These are phyloP conservation scores for Puccinia novopanici DNA, from an alignment of 1,284 basidiomycete species.

Conservation along the genomic window DNA sequence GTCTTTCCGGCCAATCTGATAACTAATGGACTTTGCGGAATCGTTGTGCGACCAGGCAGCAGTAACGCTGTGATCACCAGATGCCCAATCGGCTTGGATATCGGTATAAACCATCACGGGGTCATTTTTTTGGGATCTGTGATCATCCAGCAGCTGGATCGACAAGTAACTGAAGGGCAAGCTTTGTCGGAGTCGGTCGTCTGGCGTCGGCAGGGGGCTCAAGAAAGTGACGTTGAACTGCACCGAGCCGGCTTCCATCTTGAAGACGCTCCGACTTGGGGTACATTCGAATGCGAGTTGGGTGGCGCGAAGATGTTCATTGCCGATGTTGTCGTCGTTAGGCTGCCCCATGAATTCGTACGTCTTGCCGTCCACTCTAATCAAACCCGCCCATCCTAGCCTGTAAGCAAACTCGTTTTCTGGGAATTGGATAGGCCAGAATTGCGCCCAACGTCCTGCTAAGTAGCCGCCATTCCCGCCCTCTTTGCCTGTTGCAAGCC, in stretches of 20 bases:
- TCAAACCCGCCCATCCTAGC: constrained; percentile 53
- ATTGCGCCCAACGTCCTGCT: constrained; percentile 52
- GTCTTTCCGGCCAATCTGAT: constrained; percentile 54
- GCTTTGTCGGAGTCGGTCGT: constrained; percentile 57
- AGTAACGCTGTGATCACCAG: constrained; percentile 55
- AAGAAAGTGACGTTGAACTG: constrained; percentile 57
- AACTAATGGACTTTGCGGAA: constrained; percentile 53
- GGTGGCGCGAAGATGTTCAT: constrained; percentile 53
- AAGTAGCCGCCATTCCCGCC: constrained; percentile 52
- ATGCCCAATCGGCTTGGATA: constrained; percentile 56
- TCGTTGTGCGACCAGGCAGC: constrained; percentile 50
- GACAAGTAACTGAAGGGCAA: constrained; percentile 58
- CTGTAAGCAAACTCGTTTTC: constrained; percentile 34
- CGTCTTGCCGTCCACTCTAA: constrained; percentile 52
- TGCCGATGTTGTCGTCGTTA: constrained; percentile 22
- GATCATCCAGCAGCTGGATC: constrained; percentile 54
- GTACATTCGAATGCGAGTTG: constrained; percentile 57
- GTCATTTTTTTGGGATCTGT: constrained; percentile 51
- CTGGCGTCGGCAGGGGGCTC: constrained; percentile 56
- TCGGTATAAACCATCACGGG: constrained; percentile 57
- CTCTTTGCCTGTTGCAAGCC: constrained; percentile 52
- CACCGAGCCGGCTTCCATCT: constrained; percentile 56
- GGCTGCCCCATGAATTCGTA: constrained; percentile 54
- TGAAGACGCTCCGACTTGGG: constrained; percentile 57
- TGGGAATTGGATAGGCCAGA: constrained; percentile 54